These are phyloP conservation scores for Fusarium sarcochroum DNA, from an alignment of 2,329 filamentous ascomycete genomes.

Conservation along the genomic window DNA sequence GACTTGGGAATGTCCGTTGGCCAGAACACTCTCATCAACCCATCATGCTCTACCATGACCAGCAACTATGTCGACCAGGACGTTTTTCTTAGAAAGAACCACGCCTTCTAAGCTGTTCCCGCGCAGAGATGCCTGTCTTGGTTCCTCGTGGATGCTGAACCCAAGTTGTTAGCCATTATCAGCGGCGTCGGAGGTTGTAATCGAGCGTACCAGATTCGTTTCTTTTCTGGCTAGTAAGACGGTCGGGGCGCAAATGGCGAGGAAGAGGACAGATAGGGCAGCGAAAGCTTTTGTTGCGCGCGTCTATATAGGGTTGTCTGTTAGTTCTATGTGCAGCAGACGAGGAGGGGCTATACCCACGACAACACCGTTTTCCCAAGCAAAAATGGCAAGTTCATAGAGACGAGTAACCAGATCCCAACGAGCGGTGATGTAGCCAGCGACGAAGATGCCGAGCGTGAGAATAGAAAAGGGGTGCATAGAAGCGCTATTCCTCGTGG, in stretches of 20 bases:
- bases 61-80: conserved; percentile 48
- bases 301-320: conserved; percentile 65
- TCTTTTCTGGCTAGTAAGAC: conserved; percentile 86
- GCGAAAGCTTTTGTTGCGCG: conserved; percentile 89
- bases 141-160: conserved; percentile 84
- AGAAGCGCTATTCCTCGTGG: conserved; percentile 63
- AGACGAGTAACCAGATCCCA: conserved; percentile 98
- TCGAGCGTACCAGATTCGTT: conserved; percentile 77
- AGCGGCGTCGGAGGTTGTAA: conserved; percentile 36
- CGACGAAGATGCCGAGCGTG: conserved; percentile 98
- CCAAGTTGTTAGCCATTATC: conserved; percentile 35
- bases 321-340: conserved; percentile 14
- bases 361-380: conserved; percentile 98
- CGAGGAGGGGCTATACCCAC: conserved; percentile 65
- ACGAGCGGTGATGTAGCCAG: conserved; percentile 98
- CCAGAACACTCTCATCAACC: conserved; percentile 98
- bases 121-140: conserved; percentile 87
- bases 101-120: conserved; percentile 93
- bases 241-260: conserved; percentile 86
- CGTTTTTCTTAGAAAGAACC: conserved; percentile 83
- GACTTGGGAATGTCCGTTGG: conserved; percentile 85
- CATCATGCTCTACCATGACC: conserved; percentile 82
- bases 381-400: conserved; percentile 97
- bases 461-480: conserved; percentile 99
- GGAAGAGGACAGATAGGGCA: conserved; percentile 86